A percentile compares a stretch with the other conserved stretches of the same genome.
Evolutionary conservation across 139 green algal species (phyloP).

Genomic region (Chlorokybus atmophyticus): DNA sequence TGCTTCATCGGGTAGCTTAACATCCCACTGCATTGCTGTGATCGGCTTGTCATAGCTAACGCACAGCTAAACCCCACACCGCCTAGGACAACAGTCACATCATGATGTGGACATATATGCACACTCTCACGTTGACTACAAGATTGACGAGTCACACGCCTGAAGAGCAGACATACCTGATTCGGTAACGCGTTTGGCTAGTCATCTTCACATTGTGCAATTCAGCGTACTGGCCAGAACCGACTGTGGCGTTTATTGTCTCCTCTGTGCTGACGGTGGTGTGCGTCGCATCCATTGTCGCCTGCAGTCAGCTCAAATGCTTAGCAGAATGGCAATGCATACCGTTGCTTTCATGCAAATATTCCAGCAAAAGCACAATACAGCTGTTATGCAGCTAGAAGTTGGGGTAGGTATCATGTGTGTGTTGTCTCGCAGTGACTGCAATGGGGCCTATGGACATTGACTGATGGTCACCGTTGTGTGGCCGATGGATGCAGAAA

Average conservation of each 20-base stretch:
- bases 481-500: not conserved
- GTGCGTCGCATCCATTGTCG: not conserved
- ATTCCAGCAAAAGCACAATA: not conserved
- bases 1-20: too few relatives aligned
- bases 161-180: too few relatives aligned
- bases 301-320: not conserved
- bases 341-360: not conserved
- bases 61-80: too few relatives aligned
- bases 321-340: not conserved
- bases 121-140: too few relatives aligned
- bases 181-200: too few relatives aligned
- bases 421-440: not conserved
- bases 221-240: not conserved
- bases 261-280: not conserved
- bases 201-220: not conserved
- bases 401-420: not conserved
- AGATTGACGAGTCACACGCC: too few relatives aligned
- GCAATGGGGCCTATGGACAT: not conserved
- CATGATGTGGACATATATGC: too few relatives aligned
- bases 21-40: too few relatives aligned
- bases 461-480: not conserved
- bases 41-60: too few relatives aligned
- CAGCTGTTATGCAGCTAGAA: too few relatives aligned
- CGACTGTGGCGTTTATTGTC: not conserved
- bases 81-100: too few relatives aligned